Percentiles rank a stretch among this genome's conserved stretches.
Conservation (phyloP, 2,329 filamentous ascomycete species). For the Onygenales sp. region DNA sequence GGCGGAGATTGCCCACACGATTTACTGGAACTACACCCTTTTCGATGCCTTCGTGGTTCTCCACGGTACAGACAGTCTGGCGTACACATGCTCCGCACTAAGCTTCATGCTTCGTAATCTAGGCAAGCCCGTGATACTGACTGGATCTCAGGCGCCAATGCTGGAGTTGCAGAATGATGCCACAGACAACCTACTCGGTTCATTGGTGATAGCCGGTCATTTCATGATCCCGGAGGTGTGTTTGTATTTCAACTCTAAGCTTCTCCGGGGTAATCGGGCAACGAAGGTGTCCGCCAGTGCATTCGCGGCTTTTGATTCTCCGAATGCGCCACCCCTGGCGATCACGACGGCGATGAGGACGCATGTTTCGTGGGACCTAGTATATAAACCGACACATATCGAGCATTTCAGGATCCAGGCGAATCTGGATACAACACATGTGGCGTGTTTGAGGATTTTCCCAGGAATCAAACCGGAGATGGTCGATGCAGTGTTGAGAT, state of each 20-base stretch:
- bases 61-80: conserved; percentile 82
- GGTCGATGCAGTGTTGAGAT: conserved; percentile 71
- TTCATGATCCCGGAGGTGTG: conserved; percentile 91
- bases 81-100: conserved; percentile 80
- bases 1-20: conserved; percentile 71
- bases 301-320: conserved; percentile 79
- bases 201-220: conserved; percentile 80
- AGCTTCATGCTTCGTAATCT: conserved; percentile 90
- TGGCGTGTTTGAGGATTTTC: conserved; percentile 82
- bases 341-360: conserved; percentile 72
- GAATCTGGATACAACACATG: conserved; percentile 74
- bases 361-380: conserved; percentile 69
- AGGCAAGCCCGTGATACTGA: conserved; percentile 84
- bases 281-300: conserved; percentile 81
- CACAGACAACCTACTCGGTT: conserved; percentile 79
- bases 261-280: conserved; percentile 79
- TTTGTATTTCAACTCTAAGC: conserved; percentile 84
- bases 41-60: conserved; percentile 89
- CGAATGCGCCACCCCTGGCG: conserved; percentile 76
- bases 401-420: conserved; percentile 65
- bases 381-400: conserved; percentile 64
- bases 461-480: conserved; percentile 90
- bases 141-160: conserved; percentile 75
- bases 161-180: conserved; percentile 85
- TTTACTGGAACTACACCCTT: conserved; percentile 74